Evolutionary conservation across 768 basidiomycete genomes (phyloP).

Genomic region (Hypholoma sublateritium): DNA sequence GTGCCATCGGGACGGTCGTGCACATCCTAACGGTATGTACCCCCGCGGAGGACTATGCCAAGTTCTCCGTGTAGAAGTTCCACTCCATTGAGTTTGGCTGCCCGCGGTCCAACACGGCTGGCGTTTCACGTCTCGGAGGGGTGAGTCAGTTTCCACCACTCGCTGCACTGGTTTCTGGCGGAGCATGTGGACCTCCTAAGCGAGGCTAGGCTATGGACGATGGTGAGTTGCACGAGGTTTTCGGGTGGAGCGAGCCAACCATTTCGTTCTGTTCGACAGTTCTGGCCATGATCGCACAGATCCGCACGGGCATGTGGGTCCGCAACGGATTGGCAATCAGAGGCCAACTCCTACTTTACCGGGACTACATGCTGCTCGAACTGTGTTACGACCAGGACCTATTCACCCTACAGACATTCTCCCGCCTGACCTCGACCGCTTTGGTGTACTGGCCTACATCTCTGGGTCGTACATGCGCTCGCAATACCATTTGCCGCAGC

Average conservation of each 20-base stretch:
- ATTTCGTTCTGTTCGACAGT: slow-evolving; percentile 43
- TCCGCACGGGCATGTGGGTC: slow-evolving; percentile 94
- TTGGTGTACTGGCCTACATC: slow-evolving; percentile 81
- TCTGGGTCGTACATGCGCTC: slow-evolving; percentile 56
- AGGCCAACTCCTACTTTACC: slow-evolving; percentile 92
- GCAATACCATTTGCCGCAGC: slow-evolving; percentile 66
- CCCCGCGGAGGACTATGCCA: slow-evolving; percentile 59
- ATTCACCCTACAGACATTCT: slow-evolving; percentile 83
- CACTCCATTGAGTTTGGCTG: slow-evolving; percentile 70
- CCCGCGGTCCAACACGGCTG: slow-evolving; percentile 56
- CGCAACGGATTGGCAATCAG: slow-evolving; percentile 96
- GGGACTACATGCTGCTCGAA: slow-evolving; percentile 94
- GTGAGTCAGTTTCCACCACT: slow-evolving; percentile 92
- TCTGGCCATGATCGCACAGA: slow-evolving; percentile 90
- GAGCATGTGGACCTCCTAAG: slow-evolving; percentile 76
- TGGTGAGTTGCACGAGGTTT: slow-evolving; percentile 59
- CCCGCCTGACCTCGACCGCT: slow-evolving; percentile 86
- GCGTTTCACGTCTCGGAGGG: slow-evolving; percentile 78
- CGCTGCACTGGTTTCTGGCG: slow-evolving; percentile 86
- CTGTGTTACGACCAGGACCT: slow-evolving; percentile 95
- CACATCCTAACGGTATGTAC: slow-evolving; percentile 73
- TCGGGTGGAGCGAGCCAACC: slow-evolving; percentile 62
- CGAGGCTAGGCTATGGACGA: slow-evolving; percentile 48
- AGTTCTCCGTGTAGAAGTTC: slow-evolving; percentile 61
- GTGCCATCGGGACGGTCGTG: slow-evolving; percentile 67